Percentiles rank a stretch among this genome's conserved stretches.
Evolutionary conservation across 164 flowering plant genomes (phyloP).

Genomic region (Taxillus chinensis): DNA sequence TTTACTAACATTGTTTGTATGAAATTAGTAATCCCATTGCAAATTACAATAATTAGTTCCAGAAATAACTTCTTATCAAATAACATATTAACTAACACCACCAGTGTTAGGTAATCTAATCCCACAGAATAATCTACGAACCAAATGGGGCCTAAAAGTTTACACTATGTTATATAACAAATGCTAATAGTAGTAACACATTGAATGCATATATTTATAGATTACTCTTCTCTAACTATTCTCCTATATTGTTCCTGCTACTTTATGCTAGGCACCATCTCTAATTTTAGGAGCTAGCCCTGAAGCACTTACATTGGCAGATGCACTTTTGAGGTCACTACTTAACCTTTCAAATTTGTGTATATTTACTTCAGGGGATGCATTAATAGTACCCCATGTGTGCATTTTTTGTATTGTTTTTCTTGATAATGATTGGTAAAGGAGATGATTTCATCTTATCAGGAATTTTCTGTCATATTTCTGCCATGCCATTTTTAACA

Average conservation of each 20-base stretch:
- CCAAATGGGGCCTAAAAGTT: too few relatives aligned
- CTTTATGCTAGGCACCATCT: slow-evolving; percentile 57
- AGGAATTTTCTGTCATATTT: background rate
- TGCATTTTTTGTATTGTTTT: background rate
- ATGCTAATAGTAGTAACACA: background rate
- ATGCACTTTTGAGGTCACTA: slow-evolving; percentile 74
- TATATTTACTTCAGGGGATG: background rate
- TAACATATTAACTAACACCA: too few relatives aligned
- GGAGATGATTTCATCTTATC: background rate
- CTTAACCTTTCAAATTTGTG: background rate
- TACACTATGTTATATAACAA: too few relatives aligned
- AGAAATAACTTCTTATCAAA: too few relatives aligned
- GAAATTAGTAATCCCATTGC: too few relatives aligned
- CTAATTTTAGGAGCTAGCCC: slow-evolving; percentile 73
- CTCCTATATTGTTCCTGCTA: background rate
- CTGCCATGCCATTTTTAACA: slow-evolving; percentile 4
- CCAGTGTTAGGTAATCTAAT: too few relatives aligned
- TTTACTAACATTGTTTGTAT: too few relatives aligned
- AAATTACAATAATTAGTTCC: too few relatives aligned
- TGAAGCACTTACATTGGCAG: slow-evolving; percentile 70
- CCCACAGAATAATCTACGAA: too few relatives aligned
- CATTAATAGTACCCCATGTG: background rate
- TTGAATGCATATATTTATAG: background rate
- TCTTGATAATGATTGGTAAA: background rate
- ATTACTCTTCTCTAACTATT: background rate